Evolutionary conservation across 1,284 basidiomycete species (phyloP).

Genomic region (Cryptococcus sp.): DNA sequence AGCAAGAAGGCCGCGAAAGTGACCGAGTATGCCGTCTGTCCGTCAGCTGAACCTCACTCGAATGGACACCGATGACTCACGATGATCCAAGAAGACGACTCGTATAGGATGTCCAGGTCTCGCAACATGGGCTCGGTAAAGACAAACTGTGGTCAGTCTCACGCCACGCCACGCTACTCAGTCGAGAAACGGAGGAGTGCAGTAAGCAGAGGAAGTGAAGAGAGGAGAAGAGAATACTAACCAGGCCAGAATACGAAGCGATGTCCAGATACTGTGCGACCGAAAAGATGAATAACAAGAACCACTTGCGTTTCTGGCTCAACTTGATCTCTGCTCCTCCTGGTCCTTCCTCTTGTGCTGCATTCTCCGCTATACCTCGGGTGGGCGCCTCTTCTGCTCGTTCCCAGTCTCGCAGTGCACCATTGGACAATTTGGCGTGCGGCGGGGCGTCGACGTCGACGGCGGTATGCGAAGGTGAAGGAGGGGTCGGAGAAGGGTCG

Average conservation of each 20-base stretch:
- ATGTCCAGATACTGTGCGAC: slow-evolving; percentile 14
- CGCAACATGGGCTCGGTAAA: neutral
- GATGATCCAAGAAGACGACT: slow-evolving; percentile 4
- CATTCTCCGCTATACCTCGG: neutral
- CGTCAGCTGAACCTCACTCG: neutral
- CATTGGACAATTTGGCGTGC: too few relatives aligned
- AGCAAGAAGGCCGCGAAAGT: slow-evolving; percentile 39
- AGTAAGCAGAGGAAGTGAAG: neutral
- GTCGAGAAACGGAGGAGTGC: too few relatives aligned
- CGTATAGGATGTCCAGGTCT: slow-evolving; percentile 6
- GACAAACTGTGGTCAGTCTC: neutral
- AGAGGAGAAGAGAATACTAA: neutral
- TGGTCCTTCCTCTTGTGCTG: neutral
- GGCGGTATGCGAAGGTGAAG: slow-evolving; percentile 1
- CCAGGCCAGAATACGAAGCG: slow-evolving; percentile 4
- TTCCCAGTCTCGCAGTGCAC: neutral
- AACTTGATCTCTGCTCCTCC: slow-evolving; percentile 12
- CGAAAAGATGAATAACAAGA: slow-evolving; percentile 22
- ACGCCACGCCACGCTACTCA: too few relatives aligned
- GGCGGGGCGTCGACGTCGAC: neutral
- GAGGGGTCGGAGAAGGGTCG: too few relatives aligned
- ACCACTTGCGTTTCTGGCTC: slow-evolving; percentile 23
- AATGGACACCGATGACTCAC: slow-evolving; percentile 2
- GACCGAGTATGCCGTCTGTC: slow-evolving; percentile 33
- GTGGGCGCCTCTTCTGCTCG: neutral